phyloP scores from a whole-genome alignment of 192 early-diverging fungal genomes.

The Phlyctochytrium planicorne region DNA sequence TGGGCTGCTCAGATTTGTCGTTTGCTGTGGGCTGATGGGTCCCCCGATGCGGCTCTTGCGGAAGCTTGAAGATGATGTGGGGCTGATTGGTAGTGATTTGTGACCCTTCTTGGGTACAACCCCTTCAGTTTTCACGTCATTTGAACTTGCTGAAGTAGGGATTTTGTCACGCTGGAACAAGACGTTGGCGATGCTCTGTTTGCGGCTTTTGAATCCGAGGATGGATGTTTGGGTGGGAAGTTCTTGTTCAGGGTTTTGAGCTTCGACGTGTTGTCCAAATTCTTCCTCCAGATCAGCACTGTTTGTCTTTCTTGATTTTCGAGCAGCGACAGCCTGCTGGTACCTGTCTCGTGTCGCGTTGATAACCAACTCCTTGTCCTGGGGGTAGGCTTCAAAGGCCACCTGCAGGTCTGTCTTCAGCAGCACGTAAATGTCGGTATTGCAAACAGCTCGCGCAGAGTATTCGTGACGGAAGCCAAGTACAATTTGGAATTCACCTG shows the following conservation, averaged over 20 bases:
- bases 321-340: conserved; percentile 19
- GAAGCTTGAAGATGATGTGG: no score
- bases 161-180: neutral
- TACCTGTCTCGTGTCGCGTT: conserved; percentile 33
- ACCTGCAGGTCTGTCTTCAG: conserved; percentile 40
- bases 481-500: conserved; percentile 52
- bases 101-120: no score
- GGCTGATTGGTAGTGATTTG: no score
- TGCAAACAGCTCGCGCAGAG: conserved; percentile 49
- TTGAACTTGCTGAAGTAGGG: neutral
- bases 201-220: neutral
- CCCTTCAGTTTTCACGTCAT: neutral
- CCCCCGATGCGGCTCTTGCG: no score
- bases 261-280: neutral
- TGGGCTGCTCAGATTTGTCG: no score
- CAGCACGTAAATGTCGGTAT: conserved; percentile 54
- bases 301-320: conserved; percentile 18
- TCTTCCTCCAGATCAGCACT: neutral
- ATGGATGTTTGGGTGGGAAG: neutral
- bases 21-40: no score
- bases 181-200: neutral
- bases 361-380: conserved; percentile 35
- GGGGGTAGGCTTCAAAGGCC: conserved; percentile 46
- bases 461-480: conserved; percentile 50
- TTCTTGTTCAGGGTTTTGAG: neutral